Conservation (phyloP, 352 stramenopile genomes). For the Phytophthora quininea region DNA sequence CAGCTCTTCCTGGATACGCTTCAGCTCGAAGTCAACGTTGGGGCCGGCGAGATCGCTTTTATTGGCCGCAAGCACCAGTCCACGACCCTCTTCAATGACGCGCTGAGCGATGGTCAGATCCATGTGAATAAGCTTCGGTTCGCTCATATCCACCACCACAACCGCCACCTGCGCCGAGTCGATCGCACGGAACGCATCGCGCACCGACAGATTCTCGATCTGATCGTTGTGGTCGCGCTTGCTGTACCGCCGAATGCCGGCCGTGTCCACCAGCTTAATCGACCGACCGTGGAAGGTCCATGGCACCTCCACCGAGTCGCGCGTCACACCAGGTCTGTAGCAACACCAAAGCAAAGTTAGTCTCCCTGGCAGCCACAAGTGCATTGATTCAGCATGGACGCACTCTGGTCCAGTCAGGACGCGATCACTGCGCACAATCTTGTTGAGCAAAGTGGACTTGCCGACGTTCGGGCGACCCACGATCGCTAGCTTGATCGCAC, state of each 20-base stretch:
- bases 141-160: constrained; percentile 84
- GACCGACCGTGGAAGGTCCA: constrained; percentile 75
- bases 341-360: background rate
- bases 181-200: constrained; percentile 80
- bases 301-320: constrained; percentile 81
- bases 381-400: constrained; percentile 15
- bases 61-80: constrained; percentile 77
- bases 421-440: constrained; percentile 79
- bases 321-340: constrained; percentile 75
- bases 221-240: constrained; percentile 85
- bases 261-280: constrained; percentile 85
- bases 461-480: constrained; percentile 82
- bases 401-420: constrained; percentile 86
- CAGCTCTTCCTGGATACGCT: constrained; percentile 75
- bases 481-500: constrained; percentile 79
- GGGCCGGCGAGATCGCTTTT: constrained; percentile 69
- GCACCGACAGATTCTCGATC: constrained; percentile 87
- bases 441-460: constrained; percentile 85
- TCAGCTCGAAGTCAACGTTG: constrained; percentile 62
- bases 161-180: constrained; percentile 82
- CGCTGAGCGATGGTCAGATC: constrained; percentile 84
- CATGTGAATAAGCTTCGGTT: constrained; percentile 86
- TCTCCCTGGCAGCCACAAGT: constrained; percentile 2
- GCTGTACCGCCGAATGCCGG: constrained; percentile 83
- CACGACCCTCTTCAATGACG: constrained; percentile 81